Conservation (phyloP, 2,329 filamentous ascomycete species). For the Penicillium sp. region DNA sequence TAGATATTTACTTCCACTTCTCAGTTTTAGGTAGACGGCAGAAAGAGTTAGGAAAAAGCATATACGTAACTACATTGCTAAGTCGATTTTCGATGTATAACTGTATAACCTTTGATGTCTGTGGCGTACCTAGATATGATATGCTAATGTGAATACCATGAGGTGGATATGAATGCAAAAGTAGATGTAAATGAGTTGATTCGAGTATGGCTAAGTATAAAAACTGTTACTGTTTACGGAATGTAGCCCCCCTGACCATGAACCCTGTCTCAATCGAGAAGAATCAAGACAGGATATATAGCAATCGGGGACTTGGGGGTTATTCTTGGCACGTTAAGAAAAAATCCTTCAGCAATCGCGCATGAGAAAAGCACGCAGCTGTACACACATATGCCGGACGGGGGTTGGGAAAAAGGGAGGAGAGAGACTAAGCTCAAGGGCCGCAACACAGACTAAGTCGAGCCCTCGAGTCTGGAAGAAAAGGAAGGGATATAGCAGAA, state of each 20-base stretch:
- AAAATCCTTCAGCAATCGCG: conserved; percentile 66
- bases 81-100: too few relatives aligned
- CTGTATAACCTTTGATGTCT: too few relatives aligned
- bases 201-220: background rate
- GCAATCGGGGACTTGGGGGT: conserved; percentile 43
- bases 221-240: conserved; percentile 20
- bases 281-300: conserved; percentile 48
- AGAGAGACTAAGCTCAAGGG: conserved; percentile 12
- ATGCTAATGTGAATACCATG: background rate
- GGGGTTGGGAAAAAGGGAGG: conserved; percentile 3
- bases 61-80: too few relatives aligned
- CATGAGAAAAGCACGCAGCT: conserved; percentile 60
- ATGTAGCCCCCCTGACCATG: conserved; percentile 50
- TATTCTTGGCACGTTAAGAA: conserved; percentile 61
- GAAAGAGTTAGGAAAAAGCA: too few relatives aligned
- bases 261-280: conserved; percentile 43
- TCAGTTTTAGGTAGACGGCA: too few relatives aligned
- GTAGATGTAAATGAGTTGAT: background rate
- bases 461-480: conserved; percentile 6
- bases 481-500: conserved; percentile 9
- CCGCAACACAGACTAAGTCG: conserved; percentile 7
- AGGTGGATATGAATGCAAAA: background rate
- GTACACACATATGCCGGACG: conserved; percentile 68
- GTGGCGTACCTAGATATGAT: background rate
- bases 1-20: too few relatives aligned